Evolutionary conservation across 768 basidiomycete genomes (phyloP).

Genomic region (Leucocoprinus sp.): DNA sequence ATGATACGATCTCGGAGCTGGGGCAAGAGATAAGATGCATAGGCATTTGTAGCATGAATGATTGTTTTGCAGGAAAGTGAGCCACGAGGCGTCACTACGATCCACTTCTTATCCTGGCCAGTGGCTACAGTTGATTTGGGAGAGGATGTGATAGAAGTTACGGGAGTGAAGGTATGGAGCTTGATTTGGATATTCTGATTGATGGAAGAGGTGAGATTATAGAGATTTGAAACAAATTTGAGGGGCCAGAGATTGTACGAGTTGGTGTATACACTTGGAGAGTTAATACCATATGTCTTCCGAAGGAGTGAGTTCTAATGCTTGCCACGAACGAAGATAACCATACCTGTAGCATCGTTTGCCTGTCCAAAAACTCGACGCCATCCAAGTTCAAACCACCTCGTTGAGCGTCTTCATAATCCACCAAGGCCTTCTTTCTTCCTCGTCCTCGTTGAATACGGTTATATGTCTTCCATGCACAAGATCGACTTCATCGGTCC

Average conservation of each 20-base stretch:
- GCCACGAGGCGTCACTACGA: conserved; percentile 56
- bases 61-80: conserved; percentile 50
- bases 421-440: conserved; percentile 30
- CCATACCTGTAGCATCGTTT: conserved; percentile 39
- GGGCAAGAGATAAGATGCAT: conserved; percentile 71
- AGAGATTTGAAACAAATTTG: conserved; percentile 70
- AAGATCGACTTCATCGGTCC: conserved; percentile 50
- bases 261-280: conserved; percentile 42
- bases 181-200: conserved; percentile 30
- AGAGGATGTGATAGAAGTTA: conserved; percentile 32
- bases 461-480: conserved; percentile 46
- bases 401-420: conserved; percentile 43
- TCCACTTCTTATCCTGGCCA: neutral
- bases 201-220: conserved; percentile 17
- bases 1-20: conserved; percentile 35
- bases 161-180: conserved; percentile 72
- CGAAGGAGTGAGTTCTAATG: conserved; percentile 3
- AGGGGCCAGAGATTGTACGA: conserved; percentile 72
- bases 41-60: conserved; percentile 84
- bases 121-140: neutral
- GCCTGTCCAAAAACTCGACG: conserved; percentile 38
- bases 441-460: conserved; percentile 39
- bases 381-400: conserved; percentile 17
- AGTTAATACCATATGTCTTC: conserved; percentile 36
- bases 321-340: neutral